These are phyloP conservation scores for Euphrasia confusa DNA, from an alignment of 257 asterid genomes.

Conservation along the genomic window DNA sequence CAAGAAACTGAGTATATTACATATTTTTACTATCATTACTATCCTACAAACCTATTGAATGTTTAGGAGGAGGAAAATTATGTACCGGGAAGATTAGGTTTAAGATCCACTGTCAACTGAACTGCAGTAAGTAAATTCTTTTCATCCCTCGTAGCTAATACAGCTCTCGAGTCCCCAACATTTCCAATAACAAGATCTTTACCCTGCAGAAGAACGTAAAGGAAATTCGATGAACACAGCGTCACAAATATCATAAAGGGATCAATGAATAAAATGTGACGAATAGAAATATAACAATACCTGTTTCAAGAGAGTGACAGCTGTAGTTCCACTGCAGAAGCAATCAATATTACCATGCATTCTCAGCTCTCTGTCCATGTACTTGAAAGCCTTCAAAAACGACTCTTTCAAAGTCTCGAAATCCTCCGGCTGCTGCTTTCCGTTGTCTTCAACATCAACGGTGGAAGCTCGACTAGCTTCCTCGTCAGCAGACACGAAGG, in stretches of 20 bases:
- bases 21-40: no score
- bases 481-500: slow-evolving; percentile 41
- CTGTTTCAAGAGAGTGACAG: slow-evolving; percentile 81
- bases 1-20: no score
- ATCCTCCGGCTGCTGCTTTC: slow-evolving; percentile 32
- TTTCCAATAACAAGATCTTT: slow-evolving; percentile 71
- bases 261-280: not conserved
- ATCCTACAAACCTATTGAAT: no score
- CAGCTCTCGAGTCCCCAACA: slow-evolving; percentile 86
- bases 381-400: slow-evolving; percentile 65
- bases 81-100: slow-evolving; percentile 84
- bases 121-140: slow-evolving; percentile 53
- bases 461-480: slow-evolving; percentile 38
- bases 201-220: slow-evolving; percentile 39
- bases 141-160: slow-evolving; percentile 61
- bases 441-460: slow-evolving; percentile 43
- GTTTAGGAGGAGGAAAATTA: no score
- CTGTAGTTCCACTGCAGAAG: slow-evolving; percentile 88
- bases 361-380: slow-evolving; percentile 80
- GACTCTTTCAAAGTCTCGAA: slow-evolving; percentile 55
- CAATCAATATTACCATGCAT: slow-evolving; percentile 58
- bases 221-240: not conserved
- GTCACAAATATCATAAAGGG: not conserved
- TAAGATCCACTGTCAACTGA: slow-evolving; percentile 85
- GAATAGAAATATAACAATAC: slow-evolving; percentile 27